These are phyloP conservation scores for Nannochloris sp. DNA, from an alignment of 139 green algal genomes.

Conservation along the genomic window DNA sequence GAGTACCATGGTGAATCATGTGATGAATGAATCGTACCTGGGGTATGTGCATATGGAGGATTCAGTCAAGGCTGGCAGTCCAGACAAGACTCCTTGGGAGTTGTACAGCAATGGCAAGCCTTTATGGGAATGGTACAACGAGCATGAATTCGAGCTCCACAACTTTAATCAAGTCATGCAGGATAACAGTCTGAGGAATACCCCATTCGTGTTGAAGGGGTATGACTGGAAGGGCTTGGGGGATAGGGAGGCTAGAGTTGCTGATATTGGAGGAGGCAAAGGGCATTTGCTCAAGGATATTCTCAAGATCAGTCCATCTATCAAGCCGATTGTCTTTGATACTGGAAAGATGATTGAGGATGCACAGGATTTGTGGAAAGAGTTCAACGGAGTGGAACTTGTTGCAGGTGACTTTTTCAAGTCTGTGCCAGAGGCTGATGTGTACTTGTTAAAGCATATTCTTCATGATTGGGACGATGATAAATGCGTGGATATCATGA, in stretches of 20 bases:
- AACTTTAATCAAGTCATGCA: background rate
- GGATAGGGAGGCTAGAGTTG: background rate
- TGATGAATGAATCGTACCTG: background rate
- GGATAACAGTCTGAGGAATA: background rate
- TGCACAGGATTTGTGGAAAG: conserved; percentile 4
- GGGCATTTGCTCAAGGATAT: background rate
- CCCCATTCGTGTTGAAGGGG: background rate
- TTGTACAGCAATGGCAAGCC: background rate
- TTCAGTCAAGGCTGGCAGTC: background rate
- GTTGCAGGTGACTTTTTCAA: background rate
- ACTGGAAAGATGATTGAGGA: background rate
- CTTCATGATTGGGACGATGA: conserved; percentile 3
- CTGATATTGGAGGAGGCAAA: background rate
- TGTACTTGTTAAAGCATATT: conserved; percentile 8
- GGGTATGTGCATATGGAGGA: background rate
- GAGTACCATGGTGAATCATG: background rate
- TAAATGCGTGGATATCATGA: background rate
- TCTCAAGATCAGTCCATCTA: background rate
- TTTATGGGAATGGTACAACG: background rate
- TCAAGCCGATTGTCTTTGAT: conserved; percentile 3
- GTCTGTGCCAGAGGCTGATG: background rate
- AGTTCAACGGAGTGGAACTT: background rate
- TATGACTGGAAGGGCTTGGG: background rate
- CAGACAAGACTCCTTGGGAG: background rate
- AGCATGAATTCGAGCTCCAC: background rate